Conservation (phyloP, 805 yeast species). For the Myxozyma neotropica region DNA sequence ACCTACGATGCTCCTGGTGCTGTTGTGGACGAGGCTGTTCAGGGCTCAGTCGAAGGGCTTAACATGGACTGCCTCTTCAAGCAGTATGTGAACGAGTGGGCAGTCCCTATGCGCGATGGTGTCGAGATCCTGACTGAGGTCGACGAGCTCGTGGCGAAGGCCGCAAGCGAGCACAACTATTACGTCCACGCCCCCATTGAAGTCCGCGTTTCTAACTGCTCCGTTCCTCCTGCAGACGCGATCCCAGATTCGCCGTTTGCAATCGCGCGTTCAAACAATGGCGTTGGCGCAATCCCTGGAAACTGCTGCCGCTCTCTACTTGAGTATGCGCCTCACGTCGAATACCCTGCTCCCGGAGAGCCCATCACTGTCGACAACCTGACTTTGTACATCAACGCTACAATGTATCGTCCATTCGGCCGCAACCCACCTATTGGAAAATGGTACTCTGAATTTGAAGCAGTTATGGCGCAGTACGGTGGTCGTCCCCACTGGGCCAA, state of each 20-base stretch:
- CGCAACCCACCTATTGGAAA: conserved; percentile 65
- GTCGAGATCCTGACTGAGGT: conserved; percentile 47
- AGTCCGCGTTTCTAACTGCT: conserved; percentile 86
- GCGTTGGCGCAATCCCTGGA: conserved; percentile 76
- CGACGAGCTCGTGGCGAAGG: conserved; percentile 60
- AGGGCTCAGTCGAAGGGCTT: conserved; percentile 79
- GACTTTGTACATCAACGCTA: conserved; percentile 86
- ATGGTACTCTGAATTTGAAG: conserved; percentile 87
- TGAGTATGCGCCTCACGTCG: conserved; percentile 71
- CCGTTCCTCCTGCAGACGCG: conserved; percentile 40
- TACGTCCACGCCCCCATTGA: conserved; percentile 95
- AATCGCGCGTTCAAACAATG: conserved; percentile 18
- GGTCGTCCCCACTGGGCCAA: conserved; percentile 99
- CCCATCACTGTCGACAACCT: conserved; percentile 70
- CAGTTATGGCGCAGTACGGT: conserved; percentile 69
- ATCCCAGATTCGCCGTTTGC: conserved; percentile 20
- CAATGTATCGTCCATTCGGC: conserved; percentile 93
- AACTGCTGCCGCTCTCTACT: conserved; percentile 78
- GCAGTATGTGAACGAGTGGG: conserved; percentile 96
- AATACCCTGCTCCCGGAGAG: conserved; percentile 42
- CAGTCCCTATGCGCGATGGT: conserved; percentile 67
- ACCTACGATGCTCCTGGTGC: conserved; percentile 50
- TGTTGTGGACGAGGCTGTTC: conserved; percentile 66
- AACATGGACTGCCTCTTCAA: conserved; percentile 95
- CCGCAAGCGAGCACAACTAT: conserved; percentile 61